Evolutionary conservation across 495 filamentous ascomycete genomes (phyloP).

Genomic region (Copromyces sp.): DNA sequence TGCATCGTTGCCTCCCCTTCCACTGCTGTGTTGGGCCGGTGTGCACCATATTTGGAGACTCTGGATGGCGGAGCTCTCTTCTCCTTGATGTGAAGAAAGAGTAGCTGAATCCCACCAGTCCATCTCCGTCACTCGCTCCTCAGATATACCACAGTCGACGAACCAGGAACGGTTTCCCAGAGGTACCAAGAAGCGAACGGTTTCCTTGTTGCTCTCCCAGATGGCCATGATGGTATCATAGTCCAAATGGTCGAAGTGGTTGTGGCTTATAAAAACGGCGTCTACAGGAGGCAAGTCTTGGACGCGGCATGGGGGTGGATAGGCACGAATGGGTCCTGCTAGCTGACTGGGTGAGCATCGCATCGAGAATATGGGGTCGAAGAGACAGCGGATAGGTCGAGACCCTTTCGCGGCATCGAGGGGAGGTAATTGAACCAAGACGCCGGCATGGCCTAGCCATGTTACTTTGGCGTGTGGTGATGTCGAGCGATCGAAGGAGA

Average conservation of each 20-base stretch:
- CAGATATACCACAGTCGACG: conserved; percentile 27
- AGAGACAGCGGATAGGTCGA: conserved; percentile 25
- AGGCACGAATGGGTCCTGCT: conserved; percentile 41
- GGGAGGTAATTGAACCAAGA: conserved; percentile 32
- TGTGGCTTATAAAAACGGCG: conserved; percentile 39
- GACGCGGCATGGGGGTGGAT: conserved; percentile 37
- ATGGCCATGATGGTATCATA: conserved; percentile 28
- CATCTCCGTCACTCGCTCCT: conserved; percentile 33
- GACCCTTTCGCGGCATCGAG: neutral
- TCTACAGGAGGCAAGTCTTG: conserved; percentile 40
- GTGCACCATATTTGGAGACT: conserved; percentile 26
- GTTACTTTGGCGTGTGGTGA: conserved; percentile 27
- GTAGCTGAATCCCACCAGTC: conserved; percentile 44
- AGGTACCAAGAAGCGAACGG: conserved; percentile 34
- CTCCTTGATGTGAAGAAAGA: conserved; percentile 13
- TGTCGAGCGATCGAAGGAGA: conserved; percentile 3
- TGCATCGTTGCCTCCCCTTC: conserved; percentile 20
- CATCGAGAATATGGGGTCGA: conserved; percentile 46
- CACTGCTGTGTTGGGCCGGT: conserved; percentile 39
- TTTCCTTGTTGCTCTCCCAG: conserved; percentile 18
- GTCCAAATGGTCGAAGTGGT: conserved; percentile 47
- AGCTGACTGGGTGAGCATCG: conserved; percentile 36
- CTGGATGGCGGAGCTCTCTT: conserved; percentile 3
- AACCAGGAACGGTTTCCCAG: conserved; percentile 32
- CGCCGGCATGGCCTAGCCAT: conserved; percentile 44